Evolutionary conservation across 2,329 filamentous ascomycete genomes (phyloP), one percentile per base, ranked within the genome.

Genomic region (Plenodomus tracheiphilus): DNA sequence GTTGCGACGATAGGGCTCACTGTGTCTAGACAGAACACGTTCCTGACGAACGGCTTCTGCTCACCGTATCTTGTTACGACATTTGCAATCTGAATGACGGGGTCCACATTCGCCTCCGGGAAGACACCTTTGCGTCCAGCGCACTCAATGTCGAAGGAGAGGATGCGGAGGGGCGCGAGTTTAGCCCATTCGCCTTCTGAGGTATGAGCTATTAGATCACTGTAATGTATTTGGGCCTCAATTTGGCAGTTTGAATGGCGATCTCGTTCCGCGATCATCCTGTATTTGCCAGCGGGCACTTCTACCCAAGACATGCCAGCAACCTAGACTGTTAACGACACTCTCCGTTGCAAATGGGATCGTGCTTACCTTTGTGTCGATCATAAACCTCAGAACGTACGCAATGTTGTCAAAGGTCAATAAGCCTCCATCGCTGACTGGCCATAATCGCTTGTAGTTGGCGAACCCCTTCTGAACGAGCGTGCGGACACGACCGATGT

Each of bases 111-210:
- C 9, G 95, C 86, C 72, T 99, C 94, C 0, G 95, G 94, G 66
- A 99, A 99, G 66, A 99, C 88, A 58, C 94, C 94, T 75, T 99
- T 97, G 61, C 95, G 88, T 43, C 94, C 94, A 61, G 94, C 94
- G 73, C 94, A 99, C 74, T 99, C 94, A 62, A 99, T 99, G 83
- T 99, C 94, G 66, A 99, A 97, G 4, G 94, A 97, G 39, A 99
- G 75, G 39, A 96, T 88, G 53, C 94, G 86, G 3, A 99, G 79
- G 0, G 94, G 94, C 0, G 95, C 94, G 86, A 97, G 97, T 75
- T 97, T 99, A 21, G 91, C 90, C 91, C 93, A 99, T 69, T 97
- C 92, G 16, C 92, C 93, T 58, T 94, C 88, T 2, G 92, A 85
- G 41, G 89, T 85, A 72, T 97, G 93, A 9, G 94, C 86, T 54